Evolutionary conservation across 2,329 filamentous ascomycete species (phyloP).

Genomic region (Aurifilum marmelostoma): DNA sequence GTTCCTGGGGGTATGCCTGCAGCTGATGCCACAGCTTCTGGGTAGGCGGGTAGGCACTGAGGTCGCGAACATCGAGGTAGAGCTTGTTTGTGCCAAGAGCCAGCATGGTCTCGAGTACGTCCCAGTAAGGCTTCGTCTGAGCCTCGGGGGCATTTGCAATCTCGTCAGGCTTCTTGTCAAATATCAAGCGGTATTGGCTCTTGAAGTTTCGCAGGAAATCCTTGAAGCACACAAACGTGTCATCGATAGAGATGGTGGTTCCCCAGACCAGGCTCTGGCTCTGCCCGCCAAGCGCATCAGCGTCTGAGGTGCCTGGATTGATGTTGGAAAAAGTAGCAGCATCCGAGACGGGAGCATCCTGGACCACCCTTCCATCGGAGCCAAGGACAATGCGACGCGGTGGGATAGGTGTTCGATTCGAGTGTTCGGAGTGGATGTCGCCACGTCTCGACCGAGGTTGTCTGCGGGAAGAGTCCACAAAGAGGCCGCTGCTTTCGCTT

Average conservation of each 20-base stretch:
- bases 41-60: constrained; percentile 91
- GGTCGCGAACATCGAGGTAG: constrained; percentile 85
- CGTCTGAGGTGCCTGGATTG: constrained; percentile 88
- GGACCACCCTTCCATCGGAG: constrained; percentile 60
- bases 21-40: constrained; percentile 94
- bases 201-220: constrained; percentile 93
- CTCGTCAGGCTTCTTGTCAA: constrained; percentile 80
- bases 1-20: constrained; percentile 92
- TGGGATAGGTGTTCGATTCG: constrained; percentile 57
- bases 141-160: constrained; percentile 71
- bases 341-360: constrained; percentile 59
- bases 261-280: constrained; percentile 91
- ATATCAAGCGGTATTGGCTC: constrained; percentile 90
- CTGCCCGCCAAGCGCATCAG: constrained; percentile 80
- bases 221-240: constrained; percentile 85
- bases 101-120: constrained; percentile 88
- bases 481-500: constrained; percentile 85
- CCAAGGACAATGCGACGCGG: constrained; percentile 62
- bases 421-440: constrained; percentile 83
- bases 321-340: constrained; percentile 63
- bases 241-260: constrained; percentile 91
- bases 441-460: constrained; percentile 63
- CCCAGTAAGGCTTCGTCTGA: constrained; percentile 80
- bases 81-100: constrained; percentile 81
- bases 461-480: constrained; percentile 63